Evolutionary conservation across 1,284 basidiomycete genomes (phyloP), one percentile per base, ranked within the genome.

Genomic region (Tylopilus sp.): DNA sequence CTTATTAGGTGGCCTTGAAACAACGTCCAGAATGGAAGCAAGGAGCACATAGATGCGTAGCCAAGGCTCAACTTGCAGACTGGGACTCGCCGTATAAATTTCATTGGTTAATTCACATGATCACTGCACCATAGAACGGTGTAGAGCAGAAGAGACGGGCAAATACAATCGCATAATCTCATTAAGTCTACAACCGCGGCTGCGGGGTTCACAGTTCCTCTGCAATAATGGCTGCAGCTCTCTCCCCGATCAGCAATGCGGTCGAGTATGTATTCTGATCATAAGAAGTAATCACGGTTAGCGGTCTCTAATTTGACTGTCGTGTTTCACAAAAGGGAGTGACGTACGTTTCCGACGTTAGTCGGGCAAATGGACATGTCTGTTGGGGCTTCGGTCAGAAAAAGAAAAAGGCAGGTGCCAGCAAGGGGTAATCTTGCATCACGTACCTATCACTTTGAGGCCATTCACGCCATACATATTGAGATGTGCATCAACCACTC

Each of bases 301-400:
- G 26, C 8, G 2, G 28, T 3, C 1, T 20, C 7, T n/a, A 7
- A 4, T 2, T 12, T n/a, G n/a, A n/a, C n/a, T n/a, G n/a, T n/a
- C n/a, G 11, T 15, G 4, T 29, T 2, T 17, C 14, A n/a, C 17
- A 35, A 33, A 42, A 24, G 24, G 8, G n/a, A n/a, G 14, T 15
- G 28, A 59, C 63, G 1, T 51, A 68, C 65, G 8, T 63, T 59
- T 43, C 64, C 62, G 35, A 68, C 65, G 14, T 68, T 68, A 8
- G 47, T 42, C 2, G 67, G 67, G 20, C 55, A 61, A 7, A 68
- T 63, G 0, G 68, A 70, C 51, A 69, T 8, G 41, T 68, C 68
- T 68, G 21, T n/a, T n/a, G n/a, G n/a, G n/a, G n/a, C n/a, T n/a
- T n/a, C n/a, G n/a, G n/a, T n/a, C n/a, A n/a, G n/a, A n/a, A n/a